These are phyloP conservation scores for Neonothopanus nambi DNA, from an alignment of 1,284 basidiomycete genomes.

Conservation along the genomic window DNA sequence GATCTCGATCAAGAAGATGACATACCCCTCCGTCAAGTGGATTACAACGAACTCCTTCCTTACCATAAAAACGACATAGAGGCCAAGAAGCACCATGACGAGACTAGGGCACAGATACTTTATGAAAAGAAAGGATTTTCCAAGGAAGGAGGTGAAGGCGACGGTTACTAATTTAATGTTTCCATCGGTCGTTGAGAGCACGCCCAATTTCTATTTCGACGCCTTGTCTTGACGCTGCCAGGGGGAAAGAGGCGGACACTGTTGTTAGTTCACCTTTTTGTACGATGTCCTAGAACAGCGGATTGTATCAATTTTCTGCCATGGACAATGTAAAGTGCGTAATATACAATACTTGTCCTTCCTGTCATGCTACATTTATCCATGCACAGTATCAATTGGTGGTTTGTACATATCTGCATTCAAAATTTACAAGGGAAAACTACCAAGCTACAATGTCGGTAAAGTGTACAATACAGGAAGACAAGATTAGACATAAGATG, in stretches of 20 bases:
- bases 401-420: background rate
- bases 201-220: too few relatives aligned
- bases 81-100: conserved; percentile 68
- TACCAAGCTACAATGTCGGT: conserved; percentile 13
- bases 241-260: too few relatives aligned
- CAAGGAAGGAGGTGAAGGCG: conserved; percentile 89
- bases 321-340: too few relatives aligned
- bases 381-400: too few relatives aligned
- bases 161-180: conserved; percentile 69
- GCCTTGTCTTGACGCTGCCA: too few relatives aligned
- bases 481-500: conserved; percentile 8
- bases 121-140: conserved; percentile 82
- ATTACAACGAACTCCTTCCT: conserved; percentile 68
- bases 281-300: too few relatives aligned
- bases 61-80: conserved; percentile 74
- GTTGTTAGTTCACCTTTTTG: too few relatives aligned
- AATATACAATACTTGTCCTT: too few relatives aligned
- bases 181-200: too few relatives aligned
- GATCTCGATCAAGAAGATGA: conserved; percentile 94
- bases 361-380: too few relatives aligned
- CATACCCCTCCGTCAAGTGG: conserved; percentile 75
- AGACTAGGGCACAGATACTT: conserved; percentile 72
- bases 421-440: background rate
- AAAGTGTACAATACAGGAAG: background rate
- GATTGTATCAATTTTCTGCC: too few relatives aligned